These are phyloP conservation scores for Talaromyces islandicus DNA, from an alignment of 2,329 filamentous ascomycete genomes.

Conservation along the genomic window DNA sequence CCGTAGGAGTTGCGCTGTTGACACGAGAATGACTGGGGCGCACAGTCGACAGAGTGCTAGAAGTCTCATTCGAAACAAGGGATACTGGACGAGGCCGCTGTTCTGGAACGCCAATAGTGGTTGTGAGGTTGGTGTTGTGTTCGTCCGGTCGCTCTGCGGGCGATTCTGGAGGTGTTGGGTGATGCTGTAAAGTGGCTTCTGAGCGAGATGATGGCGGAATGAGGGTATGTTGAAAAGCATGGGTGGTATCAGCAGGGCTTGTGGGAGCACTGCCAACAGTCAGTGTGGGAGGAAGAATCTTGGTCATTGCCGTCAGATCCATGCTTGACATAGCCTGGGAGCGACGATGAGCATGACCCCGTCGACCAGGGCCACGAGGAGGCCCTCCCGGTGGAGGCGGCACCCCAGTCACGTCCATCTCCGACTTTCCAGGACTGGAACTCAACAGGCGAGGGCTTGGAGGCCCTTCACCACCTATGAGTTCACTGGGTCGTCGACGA, in stretches of 20 bases:
- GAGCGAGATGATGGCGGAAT: constrained; percentile 30
- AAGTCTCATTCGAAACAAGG: constrained; percentile 75
- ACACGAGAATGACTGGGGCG: constrained; percentile 66
- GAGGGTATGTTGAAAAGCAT: constrained; percentile 21
- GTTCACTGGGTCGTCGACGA: constrained; percentile 75
- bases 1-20: constrained; percentile 47
- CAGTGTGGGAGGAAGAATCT: constrained; percentile 28
- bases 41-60: constrained; percentile 65
- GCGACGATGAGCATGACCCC: constrained; percentile 73
- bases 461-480: constrained; percentile 62
- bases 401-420: constrained; percentile 10
- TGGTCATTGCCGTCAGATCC: constrained; percentile 58
- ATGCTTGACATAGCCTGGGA: constrained; percentile 78
- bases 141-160: constrained; percentile 19
- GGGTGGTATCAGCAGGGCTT: constrained; percentile 39
- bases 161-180: constrained; percentile 27
- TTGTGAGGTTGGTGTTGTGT: not conserved
- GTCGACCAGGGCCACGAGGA: constrained; percentile 48
- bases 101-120: constrained; percentile 8
- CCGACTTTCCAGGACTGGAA: constrained; percentile 22
- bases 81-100: constrained; percentile 65
- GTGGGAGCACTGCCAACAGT: constrained; percentile 53
- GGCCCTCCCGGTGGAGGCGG: constrained; percentile 27
- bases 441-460: constrained; percentile 59
- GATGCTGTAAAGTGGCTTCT: constrained; percentile 21